These are phyloP conservation scores for Monilinia fructigena DNA, from an alignment of 2,329 filamentous ascomycete species.

Conservation along the genomic window DNA sequence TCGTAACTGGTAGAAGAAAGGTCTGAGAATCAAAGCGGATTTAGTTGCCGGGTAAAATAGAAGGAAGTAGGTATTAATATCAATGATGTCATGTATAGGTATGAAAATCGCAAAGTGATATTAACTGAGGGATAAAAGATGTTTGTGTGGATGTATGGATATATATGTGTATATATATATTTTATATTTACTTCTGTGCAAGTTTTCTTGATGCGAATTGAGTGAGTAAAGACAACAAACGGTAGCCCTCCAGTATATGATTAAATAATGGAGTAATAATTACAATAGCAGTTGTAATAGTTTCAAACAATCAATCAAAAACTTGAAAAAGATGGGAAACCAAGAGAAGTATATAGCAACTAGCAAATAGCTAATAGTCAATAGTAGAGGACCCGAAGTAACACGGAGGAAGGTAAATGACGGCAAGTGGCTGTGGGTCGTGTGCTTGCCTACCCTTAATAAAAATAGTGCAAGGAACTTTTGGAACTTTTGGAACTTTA, in stretches of 20 bases:
- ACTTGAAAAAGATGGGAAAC: slow-evolving; percentile 1
- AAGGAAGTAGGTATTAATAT: slow-evolving; percentile 3
- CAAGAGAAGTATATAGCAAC: not conserved
- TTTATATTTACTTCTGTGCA: not conserved
- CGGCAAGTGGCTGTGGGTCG: slow-evolving; percentile 8
- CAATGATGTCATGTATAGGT: slow-evolving; percentile 12
- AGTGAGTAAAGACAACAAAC: not conserved
- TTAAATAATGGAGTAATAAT: not conserved
- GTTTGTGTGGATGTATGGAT: not conserved
- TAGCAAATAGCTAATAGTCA: not conserved
- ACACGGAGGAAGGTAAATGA: slow-evolving; percentile 10
- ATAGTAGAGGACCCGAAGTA: not conserved
- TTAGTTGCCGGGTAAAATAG: not conserved
- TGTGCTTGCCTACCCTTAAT: not conserved
- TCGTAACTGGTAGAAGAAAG: slow-evolving; percentile 8
- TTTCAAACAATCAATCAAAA: not conserved
- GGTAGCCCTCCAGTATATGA: not conserved
- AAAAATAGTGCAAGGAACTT: not conserved
- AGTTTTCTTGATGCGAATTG: not conserved
- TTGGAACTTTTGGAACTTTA: not conserved
- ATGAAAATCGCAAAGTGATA: not conserved
- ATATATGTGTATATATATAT: not conserved
- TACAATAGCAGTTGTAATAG: not conserved
- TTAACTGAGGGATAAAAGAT: not conserved
- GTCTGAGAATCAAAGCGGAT: not conserved